Percentiles rank a stretch among this genome's conserved stretches.
These are phyloP conservation scores for Phytophthora cactorum DNA, from an alignment of 352 stramenopile species.

Conservation along the genomic window DNA sequence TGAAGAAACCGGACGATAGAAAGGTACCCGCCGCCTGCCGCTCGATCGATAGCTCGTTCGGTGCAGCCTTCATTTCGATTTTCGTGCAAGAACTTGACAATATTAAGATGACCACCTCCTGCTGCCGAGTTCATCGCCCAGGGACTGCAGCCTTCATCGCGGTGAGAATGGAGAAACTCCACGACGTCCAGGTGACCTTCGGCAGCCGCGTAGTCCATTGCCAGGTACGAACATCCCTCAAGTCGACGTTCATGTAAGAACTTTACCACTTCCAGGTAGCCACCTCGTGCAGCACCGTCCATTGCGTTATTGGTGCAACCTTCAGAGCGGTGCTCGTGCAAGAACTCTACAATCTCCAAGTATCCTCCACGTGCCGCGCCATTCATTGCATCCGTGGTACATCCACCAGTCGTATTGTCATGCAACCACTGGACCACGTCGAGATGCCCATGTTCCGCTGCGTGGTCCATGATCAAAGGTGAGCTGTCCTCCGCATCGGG, in stretches of 20 bases:
- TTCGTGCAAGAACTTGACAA: conserved; percentile 43
- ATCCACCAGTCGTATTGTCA: conserved; percentile 27
- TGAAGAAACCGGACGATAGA: conserved; percentile 27
- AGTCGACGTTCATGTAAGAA: conserved; percentile 36
- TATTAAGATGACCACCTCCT: conserved; percentile 33
- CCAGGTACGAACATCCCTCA: conserved; percentile 36
- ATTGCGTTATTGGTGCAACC: conserved; percentile 38
- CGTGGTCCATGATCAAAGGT: conserved; percentile 42
- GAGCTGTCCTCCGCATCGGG: conserved; percentile 18
- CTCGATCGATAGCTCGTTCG: conserved; percentile 35
- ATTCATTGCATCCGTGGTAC: conserved; percentile 37
- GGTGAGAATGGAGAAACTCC: conserved; percentile 29
- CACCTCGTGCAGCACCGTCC: conserved; percentile 32
- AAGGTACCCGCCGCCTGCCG: conserved; percentile 23
- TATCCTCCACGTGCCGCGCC: conserved; percentile 33
- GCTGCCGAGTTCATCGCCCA: conserved; percentile 43
- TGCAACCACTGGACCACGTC: conserved; percentile 47
- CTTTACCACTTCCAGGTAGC: conserved; percentile 36
- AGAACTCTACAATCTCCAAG: conserved; percentile 42
- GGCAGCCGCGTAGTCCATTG: conserved; percentile 35
- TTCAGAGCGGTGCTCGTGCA: conserved; percentile 43
- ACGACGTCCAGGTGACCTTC: conserved; percentile 36
- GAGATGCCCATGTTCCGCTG: conserved; percentile 39
- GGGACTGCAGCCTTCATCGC: conserved; percentile 31
- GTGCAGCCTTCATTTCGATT: conserved; percentile 37